Percentiles rank a stretch among this genome's conserved stretches.
Evolutionary conservation across 306 rosid species (phyloP).

Genomic region (Cucurbita moschata): DNA sequence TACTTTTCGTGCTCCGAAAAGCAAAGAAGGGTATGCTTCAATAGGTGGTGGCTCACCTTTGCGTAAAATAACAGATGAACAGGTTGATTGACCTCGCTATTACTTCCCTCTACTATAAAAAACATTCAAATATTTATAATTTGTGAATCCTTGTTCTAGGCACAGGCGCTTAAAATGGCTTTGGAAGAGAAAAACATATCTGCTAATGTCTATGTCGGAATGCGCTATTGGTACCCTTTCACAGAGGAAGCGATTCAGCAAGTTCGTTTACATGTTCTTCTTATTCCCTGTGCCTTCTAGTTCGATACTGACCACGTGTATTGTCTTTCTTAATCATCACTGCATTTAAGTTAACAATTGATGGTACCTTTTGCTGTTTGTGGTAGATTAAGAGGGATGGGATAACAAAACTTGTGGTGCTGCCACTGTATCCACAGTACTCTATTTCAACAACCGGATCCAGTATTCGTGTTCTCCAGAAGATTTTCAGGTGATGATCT

Average conservation of each 20-base stretch:
- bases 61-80: slow-evolving; percentile 88
- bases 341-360: background rate
- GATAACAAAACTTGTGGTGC: slow-evolving; percentile 89
- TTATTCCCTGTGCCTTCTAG: background rate
- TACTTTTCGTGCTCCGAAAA: slow-evolving; percentile 82
- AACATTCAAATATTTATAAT: slow-evolving; percentile 3
- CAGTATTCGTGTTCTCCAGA: slow-evolving; percentile 70
- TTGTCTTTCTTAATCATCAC: background rate
- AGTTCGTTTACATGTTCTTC: slow-evolving; percentile 29
- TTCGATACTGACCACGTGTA: background rate
- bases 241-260: slow-evolving; percentile 93
- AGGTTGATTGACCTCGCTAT: slow-evolving; percentile 30
- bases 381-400: slow-evolving; percentile 72
- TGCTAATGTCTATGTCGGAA: slow-evolving; percentile 75
- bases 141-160: slow-evolving; percentile 34
- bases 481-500: slow-evolving; percentile 48
- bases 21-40: slow-evolving; percentile 95
- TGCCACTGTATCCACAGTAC: slow-evolving; percentile 93
- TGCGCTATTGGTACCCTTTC: slow-evolving; percentile 98
- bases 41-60: slow-evolving; percentile 99
- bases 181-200: slow-evolving; percentile 66
- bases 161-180: slow-evolving; percentile 67
- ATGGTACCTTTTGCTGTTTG: background rate
- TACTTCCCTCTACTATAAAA: background rate
- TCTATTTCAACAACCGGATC: slow-evolving; percentile 99